phyloP scores from a whole-genome alignment of 1,284 basidiomycete genomes.

The Cystobasidiaceae sp. region DNA sequence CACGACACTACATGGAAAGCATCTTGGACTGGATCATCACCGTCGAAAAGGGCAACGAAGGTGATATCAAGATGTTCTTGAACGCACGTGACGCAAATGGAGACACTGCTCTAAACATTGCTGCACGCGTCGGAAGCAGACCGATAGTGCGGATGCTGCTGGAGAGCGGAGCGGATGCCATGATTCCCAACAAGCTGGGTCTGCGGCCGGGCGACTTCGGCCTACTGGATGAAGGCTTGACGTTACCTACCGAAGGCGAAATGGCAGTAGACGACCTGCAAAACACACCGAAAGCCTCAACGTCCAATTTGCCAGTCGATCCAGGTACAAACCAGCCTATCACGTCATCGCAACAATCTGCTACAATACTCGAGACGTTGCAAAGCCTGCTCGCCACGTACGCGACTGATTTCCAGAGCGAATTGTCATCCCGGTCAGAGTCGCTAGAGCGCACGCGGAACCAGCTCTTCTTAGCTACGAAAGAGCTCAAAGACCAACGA shows the following conservation, averaged over 20 bases:
- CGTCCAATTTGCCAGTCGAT: slow-evolving; percentile 54
- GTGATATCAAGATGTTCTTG: slow-evolving; percentile 66
- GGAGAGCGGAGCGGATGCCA: slow-evolving; percentile 88
- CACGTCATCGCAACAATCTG: slow-evolving; percentile 73
- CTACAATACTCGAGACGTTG: slow-evolving; percentile 85
- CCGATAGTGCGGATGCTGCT: slow-evolving; percentile 79
- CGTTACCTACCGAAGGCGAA: slow-evolving; percentile 58
- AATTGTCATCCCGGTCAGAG: slow-evolving; percentile 82
- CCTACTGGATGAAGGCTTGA: slow-evolving; percentile 68
- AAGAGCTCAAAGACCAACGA: slow-evolving; percentile 81
- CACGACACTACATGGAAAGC: slow-evolving; percentile 87
- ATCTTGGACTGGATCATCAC: slow-evolving; percentile 61
- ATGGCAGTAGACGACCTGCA: slow-evolving; percentile 50
- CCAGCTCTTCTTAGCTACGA: slow-evolving; percentile 80
- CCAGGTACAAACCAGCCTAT: slow-evolving; percentile 55
- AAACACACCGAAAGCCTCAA: not conserved
- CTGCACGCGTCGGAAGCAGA: slow-evolving; percentile 86
- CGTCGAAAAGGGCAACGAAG: not conserved
- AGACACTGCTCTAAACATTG: slow-evolving; percentile 92
- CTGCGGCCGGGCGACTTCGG: slow-evolving; percentile 90
- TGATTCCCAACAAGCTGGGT: slow-evolving; percentile 88
- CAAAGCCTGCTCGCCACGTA: slow-evolving; percentile 73
- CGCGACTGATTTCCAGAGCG: slow-evolving; percentile 69
- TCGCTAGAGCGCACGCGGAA: slow-evolving; percentile 76
- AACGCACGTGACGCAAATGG: slow-evolving; percentile 94